Conservation (phyloP, 1,139 yeast species). For the Debaryomycetaceae sp. region DNA sequence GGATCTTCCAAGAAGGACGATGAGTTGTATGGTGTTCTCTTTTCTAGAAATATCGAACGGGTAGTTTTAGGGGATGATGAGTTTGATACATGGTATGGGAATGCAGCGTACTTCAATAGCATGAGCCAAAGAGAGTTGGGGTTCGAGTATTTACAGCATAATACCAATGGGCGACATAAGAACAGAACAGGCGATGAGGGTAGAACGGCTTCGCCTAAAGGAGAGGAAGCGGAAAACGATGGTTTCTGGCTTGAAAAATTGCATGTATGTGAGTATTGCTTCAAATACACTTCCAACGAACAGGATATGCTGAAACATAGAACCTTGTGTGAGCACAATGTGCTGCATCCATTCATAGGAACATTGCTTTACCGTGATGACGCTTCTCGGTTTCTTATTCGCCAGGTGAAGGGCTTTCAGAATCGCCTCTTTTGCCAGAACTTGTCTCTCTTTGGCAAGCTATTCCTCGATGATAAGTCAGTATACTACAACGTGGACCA, state of each 20-base stretch:
- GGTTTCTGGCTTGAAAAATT: conserved; percentile 57
- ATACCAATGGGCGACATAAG: background rate
- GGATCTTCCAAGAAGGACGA: conserved; percentile 7
- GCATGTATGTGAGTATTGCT: conserved; percentile 76
- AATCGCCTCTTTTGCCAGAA: conserved; percentile 74
- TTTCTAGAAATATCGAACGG: conserved; percentile 56
- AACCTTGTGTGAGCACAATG: conserved; percentile 37
- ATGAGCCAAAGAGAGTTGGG: conserved; percentile 22
- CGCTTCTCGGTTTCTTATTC: conserved; percentile 43
- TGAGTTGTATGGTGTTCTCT: conserved; percentile 56
- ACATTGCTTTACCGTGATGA: conserved; percentile 63
- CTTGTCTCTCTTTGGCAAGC: conserved; percentile 77
- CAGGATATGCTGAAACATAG: conserved; percentile 41
- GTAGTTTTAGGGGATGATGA: conserved; percentile 64
- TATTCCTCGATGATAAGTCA: conserved; percentile 88
- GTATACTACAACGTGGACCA: conserved; percentile 75
- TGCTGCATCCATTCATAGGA: conserved; percentile 51
- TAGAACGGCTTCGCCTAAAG: background rate
- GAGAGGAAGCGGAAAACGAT: conserved; percentile 2
- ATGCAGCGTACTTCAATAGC: conserved; percentile 63
- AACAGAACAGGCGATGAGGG: background rate
- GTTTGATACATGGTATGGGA: conserved; percentile 83
- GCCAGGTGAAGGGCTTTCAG: conserved; percentile 62
- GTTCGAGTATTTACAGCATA: conserved; percentile 12
- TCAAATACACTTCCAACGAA: conserved; percentile 62